Percentiles rank a stretch among this genome's conserved stretches.
These are phyloP conservation scores for Colletotrichum nymphaeae DNA, from an alignment of 2,329 filamentous ascomycete species.

Conservation along the genomic window DNA sequence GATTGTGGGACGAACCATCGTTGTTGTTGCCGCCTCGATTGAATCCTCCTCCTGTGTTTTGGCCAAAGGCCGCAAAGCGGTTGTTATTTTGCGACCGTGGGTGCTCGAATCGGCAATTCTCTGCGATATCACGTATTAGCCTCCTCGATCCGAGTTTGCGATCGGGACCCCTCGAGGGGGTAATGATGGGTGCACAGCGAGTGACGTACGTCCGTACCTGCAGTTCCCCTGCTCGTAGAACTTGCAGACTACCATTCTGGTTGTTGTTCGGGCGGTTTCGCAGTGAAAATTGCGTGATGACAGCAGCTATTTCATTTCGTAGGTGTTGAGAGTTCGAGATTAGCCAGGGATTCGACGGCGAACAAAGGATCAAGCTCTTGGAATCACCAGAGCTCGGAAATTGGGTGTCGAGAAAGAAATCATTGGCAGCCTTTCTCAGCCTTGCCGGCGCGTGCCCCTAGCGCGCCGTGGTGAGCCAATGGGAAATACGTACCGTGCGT, in stretches of 20 bases:
- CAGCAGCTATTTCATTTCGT: conserved; percentile 25
- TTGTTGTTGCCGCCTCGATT: conserved; percentile 32
- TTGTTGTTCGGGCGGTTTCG: neutral
- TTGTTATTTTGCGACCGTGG: conserved; percentile 46
- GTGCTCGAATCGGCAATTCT: conserved; percentile 66
- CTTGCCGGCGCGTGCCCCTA: conserved; percentile 14
- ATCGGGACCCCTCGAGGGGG: neutral
- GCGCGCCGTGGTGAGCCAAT: conserved; percentile 14
- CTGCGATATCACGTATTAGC: conserved; percentile 46
- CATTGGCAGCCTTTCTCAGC: conserved; percentile 32
- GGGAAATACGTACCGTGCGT: neutral
- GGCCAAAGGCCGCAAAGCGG: conserved; percentile 36
- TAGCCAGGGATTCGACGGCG: neutral
- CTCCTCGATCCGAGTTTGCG: neutral
- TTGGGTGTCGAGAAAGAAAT: conserved; percentile 24
- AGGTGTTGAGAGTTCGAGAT: neutral
- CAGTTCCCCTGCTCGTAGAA: conserved; percentile 64
- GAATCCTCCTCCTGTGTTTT: conserved; percentile 34
- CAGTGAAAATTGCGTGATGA: neutral
- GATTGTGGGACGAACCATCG: conserved; percentile 19
- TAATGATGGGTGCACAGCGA: neutral
- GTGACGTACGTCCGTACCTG: conserved; percentile 61
- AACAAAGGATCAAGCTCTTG: neutral
- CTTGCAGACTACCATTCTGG: conserved; percentile 56
- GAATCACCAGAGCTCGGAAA: neutral